phyloP scores from a whole-genome alignment of 371 early-diverging fungal species.

The Batkoa obscura region DNA sequence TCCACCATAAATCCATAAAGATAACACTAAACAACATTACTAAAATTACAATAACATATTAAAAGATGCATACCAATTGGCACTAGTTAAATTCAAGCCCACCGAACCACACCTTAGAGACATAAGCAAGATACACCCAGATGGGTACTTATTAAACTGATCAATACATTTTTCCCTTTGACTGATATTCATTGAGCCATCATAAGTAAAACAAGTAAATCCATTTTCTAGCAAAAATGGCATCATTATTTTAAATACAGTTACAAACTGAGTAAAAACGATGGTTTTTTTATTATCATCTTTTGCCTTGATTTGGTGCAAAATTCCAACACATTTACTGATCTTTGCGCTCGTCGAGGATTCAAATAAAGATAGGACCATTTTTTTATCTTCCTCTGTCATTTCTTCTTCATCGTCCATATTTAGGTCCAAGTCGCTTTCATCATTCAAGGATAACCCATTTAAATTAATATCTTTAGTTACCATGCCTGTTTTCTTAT shows the following conservation, averaged over 20 bases:
- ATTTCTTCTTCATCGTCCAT: too few species aligned
- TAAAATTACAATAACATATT: not conserved
- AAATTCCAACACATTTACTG: not conserved
- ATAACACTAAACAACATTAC: not conserved
- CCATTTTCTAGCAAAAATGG: slow-evolving; percentile 30
- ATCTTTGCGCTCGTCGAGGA: slow-evolving; percentile 2
- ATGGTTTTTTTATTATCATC: slow-evolving; percentile 1
- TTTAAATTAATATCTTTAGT: too few species aligned
- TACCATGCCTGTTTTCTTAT: too few species aligned
- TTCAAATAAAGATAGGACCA: not conserved
- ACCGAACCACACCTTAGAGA: slow-evolving; percentile 76
- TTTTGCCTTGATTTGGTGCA: not conserved
- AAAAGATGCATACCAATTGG: slow-evolving; percentile 29
- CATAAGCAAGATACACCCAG: slow-evolving; percentile 48
- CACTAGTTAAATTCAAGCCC: slow-evolving; percentile 71
- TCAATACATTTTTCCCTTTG: slow-evolving; percentile 36
- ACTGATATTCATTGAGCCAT: slow-evolving; percentile 41
- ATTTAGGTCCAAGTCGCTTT: too few species aligned
- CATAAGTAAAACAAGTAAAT: slow-evolving; percentile 16
- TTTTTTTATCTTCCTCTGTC: too few species aligned
- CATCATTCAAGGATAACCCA: too few species aligned
- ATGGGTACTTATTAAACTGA: slow-evolving; percentile 21
- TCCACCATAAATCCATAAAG: slow-evolving; percentile 20
- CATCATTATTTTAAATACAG: slow-evolving; percentile 8
- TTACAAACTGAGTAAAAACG: slow-evolving; percentile 4